Evolutionary conservation across 768 basidiomycete genomes (phyloP).

Genomic region (Austroboletus eburneus): DNA sequence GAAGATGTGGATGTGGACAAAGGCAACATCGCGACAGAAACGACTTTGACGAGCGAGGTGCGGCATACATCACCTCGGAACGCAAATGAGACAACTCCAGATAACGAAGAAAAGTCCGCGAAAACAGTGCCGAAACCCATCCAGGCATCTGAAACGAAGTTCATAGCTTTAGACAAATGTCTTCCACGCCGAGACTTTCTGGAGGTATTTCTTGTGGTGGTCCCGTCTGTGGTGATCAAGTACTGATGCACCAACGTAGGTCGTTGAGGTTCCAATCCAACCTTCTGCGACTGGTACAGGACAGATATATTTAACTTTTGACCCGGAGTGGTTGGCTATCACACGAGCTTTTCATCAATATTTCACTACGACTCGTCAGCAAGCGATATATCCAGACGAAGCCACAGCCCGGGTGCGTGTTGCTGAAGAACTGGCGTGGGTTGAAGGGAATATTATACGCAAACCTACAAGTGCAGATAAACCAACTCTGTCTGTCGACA

Average conservation of each 20-base stretch:
- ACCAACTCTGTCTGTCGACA: slow-evolving; percentile 35
- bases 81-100: slow-evolving; percentile 50
- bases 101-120: slow-evolving; percentile 40
- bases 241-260: slow-evolving; percentile 39
- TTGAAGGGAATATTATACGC: slow-evolving; percentile 50
- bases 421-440: slow-evolving; percentile 60
- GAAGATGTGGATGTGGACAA: slow-evolving; percentile 23
- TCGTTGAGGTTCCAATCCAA: slow-evolving; percentile 55
- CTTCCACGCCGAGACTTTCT: slow-evolving; percentile 71
- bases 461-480: slow-evolving; percentile 1
- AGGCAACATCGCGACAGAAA: slow-evolving; percentile 1
- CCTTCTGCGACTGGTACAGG: slow-evolving; percentile 9
- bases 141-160: slow-evolving; percentile 51
- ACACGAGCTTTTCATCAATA: slow-evolving; percentile 80
- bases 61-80: slow-evolving; percentile 30
- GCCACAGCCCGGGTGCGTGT: slow-evolving; percentile 52
- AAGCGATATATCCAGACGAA: slow-evolving; percentile 55
- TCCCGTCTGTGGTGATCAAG: neutral
- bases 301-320: slow-evolving; percentile 51
- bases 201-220: slow-evolving; percentile 47
- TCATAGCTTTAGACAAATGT: slow-evolving; percentile 91
- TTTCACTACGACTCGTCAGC: slow-evolving; percentile 52
- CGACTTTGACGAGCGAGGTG: slow-evolving; percentile 33
- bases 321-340: slow-evolving; percentile 94
- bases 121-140: neutral